A percentile compares a stretch with the other conserved stretches of the same genome.
These are phyloP conservation scores for Serendipita indica DNA, from an alignment of 768 basidiomycete genomes.

Conservation along the genomic window DNA sequence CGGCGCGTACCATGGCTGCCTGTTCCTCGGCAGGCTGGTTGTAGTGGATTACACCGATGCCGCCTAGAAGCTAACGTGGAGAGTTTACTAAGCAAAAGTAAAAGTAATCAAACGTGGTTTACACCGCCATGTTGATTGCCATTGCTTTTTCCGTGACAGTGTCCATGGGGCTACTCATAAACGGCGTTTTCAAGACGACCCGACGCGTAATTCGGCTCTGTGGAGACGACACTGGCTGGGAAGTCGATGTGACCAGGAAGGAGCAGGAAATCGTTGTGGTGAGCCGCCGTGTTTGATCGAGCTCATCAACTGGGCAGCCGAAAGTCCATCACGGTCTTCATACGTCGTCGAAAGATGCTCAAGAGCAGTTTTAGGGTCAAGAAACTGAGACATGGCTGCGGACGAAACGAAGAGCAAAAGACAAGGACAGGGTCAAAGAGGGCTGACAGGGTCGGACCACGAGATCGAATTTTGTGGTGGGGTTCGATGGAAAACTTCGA, in stretches of 20 bases:
- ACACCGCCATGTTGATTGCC: conserved; percentile 84
- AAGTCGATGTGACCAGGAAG: conserved; percentile 96
- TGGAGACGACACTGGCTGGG: conserved; percentile 58
- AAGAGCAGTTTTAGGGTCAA: conserved; percentile 59
- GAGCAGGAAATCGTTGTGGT: conserved; percentile 89
- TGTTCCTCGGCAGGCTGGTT: conserved; percentile 75
- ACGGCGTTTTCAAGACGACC: conserved; percentile 83
- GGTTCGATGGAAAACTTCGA: too few relatives aligned
- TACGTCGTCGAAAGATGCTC: conserved; percentile 66
- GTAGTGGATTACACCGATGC: conserved; percentile 97
- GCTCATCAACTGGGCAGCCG: conserved; percentile 76
- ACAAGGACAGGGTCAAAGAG: too few relatives aligned
- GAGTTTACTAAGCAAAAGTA: neutral
- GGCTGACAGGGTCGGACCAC: too few relatives aligned
- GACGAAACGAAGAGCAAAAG: too few relatives aligned
- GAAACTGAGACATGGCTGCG: conserved; percentile 25
- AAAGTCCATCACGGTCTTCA: conserved; percentile 61
- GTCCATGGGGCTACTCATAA: conserved; percentile 98
- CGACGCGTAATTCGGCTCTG: conserved; percentile 78
- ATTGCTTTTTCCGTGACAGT: conserved; percentile 93
- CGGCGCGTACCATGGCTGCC: conserved; percentile 93
- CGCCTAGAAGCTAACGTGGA: conserved; percentile 61
- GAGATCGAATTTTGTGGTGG: too few relatives aligned
- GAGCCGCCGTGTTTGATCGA: conserved; percentile 74
- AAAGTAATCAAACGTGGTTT: conserved; percentile 24